Evolutionary conservation across 306 rosid species (phyloP).

Genomic region (Begonia peltatifolia): DNA sequence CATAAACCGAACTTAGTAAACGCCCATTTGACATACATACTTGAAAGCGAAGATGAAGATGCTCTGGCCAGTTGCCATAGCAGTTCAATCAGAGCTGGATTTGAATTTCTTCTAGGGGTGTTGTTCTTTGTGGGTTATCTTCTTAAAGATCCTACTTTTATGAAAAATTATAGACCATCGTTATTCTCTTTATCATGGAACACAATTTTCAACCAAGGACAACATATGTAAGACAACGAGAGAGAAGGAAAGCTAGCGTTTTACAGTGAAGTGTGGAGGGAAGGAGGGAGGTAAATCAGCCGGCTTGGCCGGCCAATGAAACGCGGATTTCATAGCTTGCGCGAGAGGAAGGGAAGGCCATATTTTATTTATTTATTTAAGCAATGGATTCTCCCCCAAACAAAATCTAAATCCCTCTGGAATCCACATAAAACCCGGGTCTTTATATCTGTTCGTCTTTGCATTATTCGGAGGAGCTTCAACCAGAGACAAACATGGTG

Average conservation of each 20-base stretch:
- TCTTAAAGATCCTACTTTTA: no score
- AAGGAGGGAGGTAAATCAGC: slow-evolving; percentile 20
- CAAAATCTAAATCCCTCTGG: slow-evolving; percentile 5
- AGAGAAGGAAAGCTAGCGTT: slow-evolving; percentile 6
- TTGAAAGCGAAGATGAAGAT: no score
- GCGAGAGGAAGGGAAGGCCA: slow-evolving; percentile 25
- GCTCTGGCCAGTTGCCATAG: no score
- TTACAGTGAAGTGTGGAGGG: slow-evolving; percentile 22
- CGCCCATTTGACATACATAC: no score
- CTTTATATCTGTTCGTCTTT: slow-evolving; percentile 9
- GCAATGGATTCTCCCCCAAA: slow-evolving; percentile 13
- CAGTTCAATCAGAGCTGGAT: no score
- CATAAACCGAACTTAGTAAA: no score
- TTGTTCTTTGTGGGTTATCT: no score
- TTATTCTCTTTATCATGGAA: no score
- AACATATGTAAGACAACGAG: not conserved
- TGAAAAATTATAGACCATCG: no score
- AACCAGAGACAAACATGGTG: slow-evolving; percentile 25
- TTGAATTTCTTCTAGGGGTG: no score
- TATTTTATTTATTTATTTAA: slow-evolving; percentile 43
- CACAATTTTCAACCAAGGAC: no score
- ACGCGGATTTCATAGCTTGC: slow-evolving; percentile 23
- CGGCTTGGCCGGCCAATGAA: slow-evolving; percentile 34
- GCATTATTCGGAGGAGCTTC: slow-evolving; percentile 1
- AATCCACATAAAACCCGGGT: slow-evolving; percentile 14